Base-by-base conservation (phyloP, 176 grass and related monocot species). In the Oryza rufipogon region DNA sequence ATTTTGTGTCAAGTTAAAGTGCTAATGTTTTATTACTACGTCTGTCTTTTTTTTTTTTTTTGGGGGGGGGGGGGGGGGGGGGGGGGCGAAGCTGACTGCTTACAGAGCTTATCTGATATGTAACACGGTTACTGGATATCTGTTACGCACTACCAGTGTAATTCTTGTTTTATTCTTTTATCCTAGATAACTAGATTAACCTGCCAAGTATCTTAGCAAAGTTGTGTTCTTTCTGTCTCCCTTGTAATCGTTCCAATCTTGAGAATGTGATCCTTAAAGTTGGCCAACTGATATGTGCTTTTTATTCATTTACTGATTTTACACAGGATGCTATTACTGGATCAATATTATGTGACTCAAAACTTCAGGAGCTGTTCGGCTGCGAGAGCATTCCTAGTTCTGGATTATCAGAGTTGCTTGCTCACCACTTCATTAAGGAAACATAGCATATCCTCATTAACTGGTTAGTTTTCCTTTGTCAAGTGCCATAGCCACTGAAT, bases 261-360 rank as follows among this genome's bases (percentile, higher is more conserved):
- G 45, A 54, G 44, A 54, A 38, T 71, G 19, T 68, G 19, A 74
- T 25, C 16, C 36, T 73, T 30, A 14, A 32, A 49, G 44, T 51
- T 26, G 47, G 7, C 7, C 13, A 68, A 70, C 69, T 38, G 20
- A 54, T 22, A 68, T 32, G 4, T 54, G 52, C 66, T 23, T 58
- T 49, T 33, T 60, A 64, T 66, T 30, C 33, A 54, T 79, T 63
- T 58, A 78, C 34, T 91, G 67, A 68, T 81, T 77, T 75, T 71
- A 75, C 85, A 38, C 46, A 98, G 96, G 96, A 98, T 88, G 66
- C 67, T 79, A 68, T 71, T 48, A 90, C 44, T 72, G 72, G 16
- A 52, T 91, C 87, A 14, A 93, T 98, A 90, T 60, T 93, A 70
- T 98, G 96, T 79, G 96, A 98, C 88, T 87, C 88, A 52, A 95